phyloP scores from a whole-genome alignment of 805 yeast genomes.

The Yarrowia yakushimensis region DNA sequence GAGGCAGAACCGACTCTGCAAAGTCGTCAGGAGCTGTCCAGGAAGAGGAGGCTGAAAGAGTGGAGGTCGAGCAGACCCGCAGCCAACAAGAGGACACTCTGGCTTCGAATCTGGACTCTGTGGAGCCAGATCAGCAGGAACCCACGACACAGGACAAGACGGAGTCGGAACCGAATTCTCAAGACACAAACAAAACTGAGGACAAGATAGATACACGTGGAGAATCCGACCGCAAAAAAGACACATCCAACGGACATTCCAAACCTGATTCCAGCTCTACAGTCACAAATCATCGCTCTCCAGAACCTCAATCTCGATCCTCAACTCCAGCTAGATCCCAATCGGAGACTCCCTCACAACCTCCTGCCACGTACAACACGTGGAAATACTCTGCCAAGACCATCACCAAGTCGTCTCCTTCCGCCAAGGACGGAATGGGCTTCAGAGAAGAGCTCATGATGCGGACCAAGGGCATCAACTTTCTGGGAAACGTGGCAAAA shows the following conservation, averaged over 20 bases:
- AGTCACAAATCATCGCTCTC: too few relatives aligned
- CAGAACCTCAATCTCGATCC: neutral
- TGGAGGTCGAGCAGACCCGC: neutral
- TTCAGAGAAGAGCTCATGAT: slow-evolving; percentile 42
- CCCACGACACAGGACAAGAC: too few relatives aligned
- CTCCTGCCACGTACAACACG: neutral
- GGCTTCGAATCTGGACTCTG: neutral
- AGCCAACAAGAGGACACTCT: neutral
- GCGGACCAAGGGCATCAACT: slow-evolving; percentile 49
- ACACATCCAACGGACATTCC: neutral
- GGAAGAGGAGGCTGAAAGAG: neutral
- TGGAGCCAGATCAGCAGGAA: neutral
- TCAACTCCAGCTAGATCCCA: neutral
- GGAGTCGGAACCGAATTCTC: neutral
- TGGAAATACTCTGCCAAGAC: slow-evolving; percentile 22
- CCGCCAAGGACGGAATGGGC: slow-evolving; percentile 38
- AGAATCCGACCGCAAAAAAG: too few relatives aligned
- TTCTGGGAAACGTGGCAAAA: slow-evolving; percentile 45
- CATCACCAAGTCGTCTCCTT: slow-evolving; percentile 38
- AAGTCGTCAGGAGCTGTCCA: neutral
- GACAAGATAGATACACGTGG: too few relatives aligned
- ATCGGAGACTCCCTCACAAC: neutral
- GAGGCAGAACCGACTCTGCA: neutral
- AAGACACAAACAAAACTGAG: neutral
- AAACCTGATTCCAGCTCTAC: neutral